Evolutionary conservation across 1,284 basidiomycete genomes (phyloP), one percentile per base, ranked within the genome.

Genomic region (Microbotryum violaceum): DNA sequence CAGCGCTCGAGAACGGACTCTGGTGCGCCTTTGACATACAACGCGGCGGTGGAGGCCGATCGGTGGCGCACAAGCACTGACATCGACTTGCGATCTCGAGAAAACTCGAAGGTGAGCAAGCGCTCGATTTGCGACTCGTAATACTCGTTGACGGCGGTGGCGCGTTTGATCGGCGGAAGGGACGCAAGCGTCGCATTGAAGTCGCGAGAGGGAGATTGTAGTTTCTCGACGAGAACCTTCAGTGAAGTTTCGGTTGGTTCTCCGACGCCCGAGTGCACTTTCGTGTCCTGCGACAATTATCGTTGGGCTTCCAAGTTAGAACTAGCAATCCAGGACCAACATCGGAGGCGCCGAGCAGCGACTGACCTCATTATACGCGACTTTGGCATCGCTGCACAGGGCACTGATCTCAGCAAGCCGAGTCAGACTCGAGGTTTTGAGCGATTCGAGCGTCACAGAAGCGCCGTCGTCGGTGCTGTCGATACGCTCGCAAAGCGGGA

Each of bases 51-150:
- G 45, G 85, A 84, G 6, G 76, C 76, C 12, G 37, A 25, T 63
- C 82, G 77, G 29, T 67, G 73, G 64, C 79, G 81, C 54, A 89
- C 85, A 54, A 97, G 83, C 46, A 96, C 91, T 27, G 93, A 97
- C 94, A 97, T 98, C 82, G 92, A 93, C 79, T 97, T 98, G 75
- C 94, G 88, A 76, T 98, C 96, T 44, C 94, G 87, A 31, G 91
- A 89, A 77, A 98, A 98, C 75, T 97, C 94, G 73, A 98, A 93
- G 3, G 93, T 97, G 67, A 94, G 78, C 14, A 96, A 80, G 63
- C 92, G 85, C 21, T 85, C 80, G 71, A 91, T 85, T 23, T 78
- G 80, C 54, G 80, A 79, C 69, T 91, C 88, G 72, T 89, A 86
- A 75, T 86, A 82, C 56, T 88, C 85, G 78, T 88, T 91, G 75